A percentile compares a stretch with the other conserved stretches of the same genome.
Conservation (phyloP, 1,284 basidiomycete species). For the Cryptococcus maquisensis region DNA sequence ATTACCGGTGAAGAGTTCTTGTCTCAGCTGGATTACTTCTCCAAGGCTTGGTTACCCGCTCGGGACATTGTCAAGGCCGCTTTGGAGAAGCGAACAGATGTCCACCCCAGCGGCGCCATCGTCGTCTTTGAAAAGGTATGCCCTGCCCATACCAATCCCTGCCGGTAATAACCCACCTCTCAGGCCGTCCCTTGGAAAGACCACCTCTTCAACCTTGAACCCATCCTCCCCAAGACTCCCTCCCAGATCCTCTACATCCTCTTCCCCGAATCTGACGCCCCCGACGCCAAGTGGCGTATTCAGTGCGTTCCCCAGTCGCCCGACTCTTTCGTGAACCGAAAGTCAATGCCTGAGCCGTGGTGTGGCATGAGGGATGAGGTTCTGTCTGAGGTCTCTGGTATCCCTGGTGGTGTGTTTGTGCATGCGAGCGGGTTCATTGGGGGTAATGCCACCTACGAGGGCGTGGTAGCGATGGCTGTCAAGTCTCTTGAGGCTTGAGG, state of each 20-base stretch:
- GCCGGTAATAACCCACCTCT: background rate
- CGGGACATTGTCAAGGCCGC: conserved; percentile 72
- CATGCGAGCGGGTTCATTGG: conserved; percentile 96
- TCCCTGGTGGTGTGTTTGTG: conserved; percentile 82
- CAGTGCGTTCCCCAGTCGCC: conserved; percentile 82
- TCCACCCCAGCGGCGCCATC: conserved; percentile 71
- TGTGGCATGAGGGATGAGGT: conserved; percentile 82
- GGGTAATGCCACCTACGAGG: conserved; percentile 87
- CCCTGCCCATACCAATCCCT: background rate
- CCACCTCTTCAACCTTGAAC: conserved; percentile 84
- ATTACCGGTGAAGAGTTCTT: conserved; percentile 86
- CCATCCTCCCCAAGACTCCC: conserved; percentile 24
- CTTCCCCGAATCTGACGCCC: conserved; percentile 72
- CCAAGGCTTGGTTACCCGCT: conserved; percentile 88
- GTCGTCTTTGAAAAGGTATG: conserved; percentile 73
- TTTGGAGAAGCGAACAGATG: conserved; percentile 59
- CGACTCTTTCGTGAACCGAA: conserved; percentile 84
- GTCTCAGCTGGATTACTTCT: conserved; percentile 73
- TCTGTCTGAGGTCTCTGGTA: conserved; percentile 68
- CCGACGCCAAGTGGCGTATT: conserved; percentile 75
- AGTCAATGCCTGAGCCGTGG: conserved; percentile 89
- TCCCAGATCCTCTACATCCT: conserved; percentile 66
- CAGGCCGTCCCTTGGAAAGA: conserved; percentile 59
- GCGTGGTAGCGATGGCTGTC: conserved; percentile 74
- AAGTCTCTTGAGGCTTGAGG: conserved; percentile 53